Base-by-base conservation (phyloP, 495 filamentous ascomycete species). In the Stereocaulon alpinum region DNA sequence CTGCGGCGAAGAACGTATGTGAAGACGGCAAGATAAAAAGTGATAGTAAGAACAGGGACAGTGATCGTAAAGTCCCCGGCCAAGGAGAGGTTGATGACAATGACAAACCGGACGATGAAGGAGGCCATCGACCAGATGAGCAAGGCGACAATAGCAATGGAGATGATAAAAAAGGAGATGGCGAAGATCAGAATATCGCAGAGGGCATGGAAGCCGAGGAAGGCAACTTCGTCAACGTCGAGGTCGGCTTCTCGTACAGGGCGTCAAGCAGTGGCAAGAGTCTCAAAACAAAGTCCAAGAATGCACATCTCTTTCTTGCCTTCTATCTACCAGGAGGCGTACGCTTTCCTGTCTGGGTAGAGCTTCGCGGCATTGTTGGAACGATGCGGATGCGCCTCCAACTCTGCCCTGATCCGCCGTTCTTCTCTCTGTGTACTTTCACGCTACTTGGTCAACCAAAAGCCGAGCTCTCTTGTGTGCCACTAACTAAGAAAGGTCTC, bases 371-470 rank as follows among this genome's bases (percentile, higher is more conserved):
- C 15, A 70, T 86, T 22, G 77, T 87, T 6, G 82, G 86, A 12
- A 83, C 79, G 20, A 74, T 86, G 67, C 78, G 85, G 14, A 60
- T 87, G 7, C 79, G 84, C 30, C 74, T 88, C 18, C 85, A 88
- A 61, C 74, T 88, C 4, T 82, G 79, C 15, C 85, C 86, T 4
- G 85, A 88, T 64, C 86, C 85, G 4, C 85, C 85, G 0, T 88
- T 88, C 70, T 79, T 88, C 67, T 75, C 80, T 42, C 73, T 88
- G 9, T 84, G 79, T 63, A 88, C 85, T 0, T 65, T 88, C 52
- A 87, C 84, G 1, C 82, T 88, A 62, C 79, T 88, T n/a, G 85
- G 85, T n/a, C 86, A 88, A 67, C 86, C 86, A 0, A 80, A 81
- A 63, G 85, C 83, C n/a, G 80, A 84, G 56, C 67, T 89, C 3